A percentile compares a stretch with the other conserved stretches of the same genome.
Evolutionary conservation across 305 asterid species (phyloP).

Genomic region (Salvia sclarea): DNA sequence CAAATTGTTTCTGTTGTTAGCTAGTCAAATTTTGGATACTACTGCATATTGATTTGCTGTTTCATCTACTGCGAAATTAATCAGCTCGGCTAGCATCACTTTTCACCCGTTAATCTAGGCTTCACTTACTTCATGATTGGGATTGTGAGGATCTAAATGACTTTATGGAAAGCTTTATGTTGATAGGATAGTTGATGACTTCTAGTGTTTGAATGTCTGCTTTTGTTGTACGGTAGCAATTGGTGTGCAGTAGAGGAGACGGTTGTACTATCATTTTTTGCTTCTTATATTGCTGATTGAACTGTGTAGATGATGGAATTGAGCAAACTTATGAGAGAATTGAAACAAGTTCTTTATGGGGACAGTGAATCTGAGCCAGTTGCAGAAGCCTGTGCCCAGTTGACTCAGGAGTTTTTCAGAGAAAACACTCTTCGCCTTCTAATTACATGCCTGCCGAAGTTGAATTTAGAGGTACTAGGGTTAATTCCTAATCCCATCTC

Average conservation of each 20-base stretch:
- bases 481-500: conserved; percentile 2
- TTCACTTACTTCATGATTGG: conserved; percentile 7
- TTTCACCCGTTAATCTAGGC: not conserved
- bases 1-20: not conserved
- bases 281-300: not conserved
- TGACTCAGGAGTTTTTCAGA: conserved; percentile 79
- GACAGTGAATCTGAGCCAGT: conserved; percentile 84
- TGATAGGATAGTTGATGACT: not conserved
- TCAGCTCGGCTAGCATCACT: not conserved
- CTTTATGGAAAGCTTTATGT: not conserved
- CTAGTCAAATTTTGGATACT: not conserved
- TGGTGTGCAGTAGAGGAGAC: not conserved
- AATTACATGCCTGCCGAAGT: conserved; percentile 72
- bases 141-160: conserved; percentile 16
- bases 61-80: not conserved
- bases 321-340: conserved; percentile 68
- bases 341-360: conserved; percentile 73
- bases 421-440: conserved; percentile 74
- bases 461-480: conserved; percentile 67
- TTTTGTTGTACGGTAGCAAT: conserved; percentile 4
- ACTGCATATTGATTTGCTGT: not conserved
- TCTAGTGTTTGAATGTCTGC: not conserved
- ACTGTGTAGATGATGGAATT: conserved; percentile 65
- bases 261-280: not conserved
- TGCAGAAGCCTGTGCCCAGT: conserved; percentile 75